Percentiles rank a stretch among this genome's conserved stretches.
These are phyloP conservation scores for Phialocephala subalpina DNA, from an alignment of 2,329 filamentous ascomycete species.

Conservation along the genomic window DNA sequence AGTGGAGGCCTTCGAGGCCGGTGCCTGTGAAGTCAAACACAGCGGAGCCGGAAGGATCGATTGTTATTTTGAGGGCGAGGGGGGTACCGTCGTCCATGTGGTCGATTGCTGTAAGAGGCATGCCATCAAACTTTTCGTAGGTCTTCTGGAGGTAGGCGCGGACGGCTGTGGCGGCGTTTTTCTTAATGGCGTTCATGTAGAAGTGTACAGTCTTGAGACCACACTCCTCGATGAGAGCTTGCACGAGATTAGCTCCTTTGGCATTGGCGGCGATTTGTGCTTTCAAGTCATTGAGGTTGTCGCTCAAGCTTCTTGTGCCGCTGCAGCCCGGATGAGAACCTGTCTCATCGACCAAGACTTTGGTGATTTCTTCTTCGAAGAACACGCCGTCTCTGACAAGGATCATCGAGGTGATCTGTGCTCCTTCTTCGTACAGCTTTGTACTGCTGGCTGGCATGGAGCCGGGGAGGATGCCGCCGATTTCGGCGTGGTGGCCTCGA, in stretches of 20 bases:
- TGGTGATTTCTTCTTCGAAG: conserved; percentile 72
- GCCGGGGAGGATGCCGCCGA: conserved; percentile 81
- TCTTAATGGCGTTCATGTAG: conserved; percentile 83
- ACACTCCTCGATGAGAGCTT: conserved; percentile 76
- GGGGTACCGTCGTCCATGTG: conserved; percentile 87
- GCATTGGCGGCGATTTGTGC: conserved; percentile 86
- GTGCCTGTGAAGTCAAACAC: conserved; percentile 80
- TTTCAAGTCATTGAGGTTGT: conserved; percentile 86
- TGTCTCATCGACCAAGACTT: conserved; percentile 29
- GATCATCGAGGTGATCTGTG: conserved; percentile 68
- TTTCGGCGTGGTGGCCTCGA: conserved; percentile 79
- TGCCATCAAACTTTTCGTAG: conserved; percentile 67
- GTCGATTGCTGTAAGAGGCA: conserved; percentile 73
- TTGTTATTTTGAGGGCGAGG: conserved; percentile 75
- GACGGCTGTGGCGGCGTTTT: conserved; percentile 78
- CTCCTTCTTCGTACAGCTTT: conserved; percentile 70
- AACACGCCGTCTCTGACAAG: conserved; percentile 80
- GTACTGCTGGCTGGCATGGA: conserved; percentile 81
- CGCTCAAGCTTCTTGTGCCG: conserved; percentile 77
- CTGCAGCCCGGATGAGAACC: conserved; percentile 64
- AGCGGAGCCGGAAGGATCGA: conserved; percentile 75
- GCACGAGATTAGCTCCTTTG: conserved; percentile 80
- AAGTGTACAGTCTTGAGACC: conserved; percentile 71
- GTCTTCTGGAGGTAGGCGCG: conserved; percentile 74
- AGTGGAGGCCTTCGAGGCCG: conserved; percentile 77